Conservation (phyloP, 257 asterid genomes). For the Cordia subcordata region DNA sequence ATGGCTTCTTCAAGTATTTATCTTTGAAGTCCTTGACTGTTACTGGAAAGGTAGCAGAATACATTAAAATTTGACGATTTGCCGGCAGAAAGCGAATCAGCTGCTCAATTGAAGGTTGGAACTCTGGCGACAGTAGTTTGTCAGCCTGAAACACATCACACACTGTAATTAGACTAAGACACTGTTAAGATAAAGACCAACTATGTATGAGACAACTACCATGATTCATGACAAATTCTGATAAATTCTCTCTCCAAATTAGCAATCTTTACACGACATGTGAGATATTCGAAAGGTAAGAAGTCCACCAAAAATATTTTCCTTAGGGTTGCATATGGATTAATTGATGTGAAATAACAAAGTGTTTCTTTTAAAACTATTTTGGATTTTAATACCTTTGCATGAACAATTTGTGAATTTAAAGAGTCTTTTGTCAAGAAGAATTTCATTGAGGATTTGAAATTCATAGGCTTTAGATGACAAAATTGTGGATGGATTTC, state of each 20-base stretch:
- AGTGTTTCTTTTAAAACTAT: too few relatives aligned
- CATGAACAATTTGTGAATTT: too few relatives aligned
- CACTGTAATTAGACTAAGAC: not conserved
- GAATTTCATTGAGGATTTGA: too few relatives aligned
- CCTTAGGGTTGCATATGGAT: not conserved
- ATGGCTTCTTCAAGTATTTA: constrained; percentile 61
- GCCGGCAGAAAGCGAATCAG: constrained; percentile 59
- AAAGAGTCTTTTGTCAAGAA: too few relatives aligned
- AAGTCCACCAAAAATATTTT: not conserved
- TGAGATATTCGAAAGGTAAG: not conserved
- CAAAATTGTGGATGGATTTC: too few relatives aligned
- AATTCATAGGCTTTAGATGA: too few relatives aligned
- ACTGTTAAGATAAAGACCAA: not conserved
- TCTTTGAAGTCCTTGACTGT: constrained; percentile 83
- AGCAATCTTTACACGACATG: not conserved
- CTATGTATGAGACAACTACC: not conserved
- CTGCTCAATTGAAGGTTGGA: constrained; percentile 81
- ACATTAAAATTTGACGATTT: constrained; percentile 84
- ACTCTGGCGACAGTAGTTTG: constrained; percentile 90
- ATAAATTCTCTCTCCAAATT: not conserved
- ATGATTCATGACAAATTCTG: too few relatives aligned
- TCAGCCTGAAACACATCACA: constrained; percentile 65
- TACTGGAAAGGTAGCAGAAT: constrained; percentile 87
- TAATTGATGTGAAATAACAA: too few relatives aligned
- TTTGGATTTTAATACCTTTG: too few relatives aligned